Evolutionary conservation across 169 alveolate genomes (phyloP).

Genomic region (Cryptosporidium xiaoi): DNA sequence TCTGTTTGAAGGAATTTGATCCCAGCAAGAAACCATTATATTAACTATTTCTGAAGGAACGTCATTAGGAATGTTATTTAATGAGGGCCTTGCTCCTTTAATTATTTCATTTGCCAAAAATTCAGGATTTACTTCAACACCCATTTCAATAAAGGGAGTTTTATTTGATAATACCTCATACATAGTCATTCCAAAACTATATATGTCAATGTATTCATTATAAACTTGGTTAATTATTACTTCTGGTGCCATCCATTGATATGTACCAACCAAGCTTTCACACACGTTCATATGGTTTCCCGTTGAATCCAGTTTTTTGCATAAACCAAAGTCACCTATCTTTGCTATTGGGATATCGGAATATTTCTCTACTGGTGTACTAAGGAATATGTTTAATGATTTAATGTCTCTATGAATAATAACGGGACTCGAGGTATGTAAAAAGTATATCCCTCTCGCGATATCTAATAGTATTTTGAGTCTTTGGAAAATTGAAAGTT

Average conservation of each 20-base stretch:
- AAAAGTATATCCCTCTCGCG: conserved; percentile 87
- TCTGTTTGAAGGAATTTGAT: conserved; percentile 67
- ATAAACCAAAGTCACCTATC: conserved; percentile 68
- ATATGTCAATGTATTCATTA: conserved; percentile 82
- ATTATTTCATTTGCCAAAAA: conserved; percentile 66
- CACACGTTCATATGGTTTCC: background rate
- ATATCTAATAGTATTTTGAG: conserved; percentile 85
- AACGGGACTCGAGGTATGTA: conserved; percentile 86
- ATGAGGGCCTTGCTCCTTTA: conserved; percentile 43
- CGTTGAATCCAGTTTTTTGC: conserved; percentile 13
- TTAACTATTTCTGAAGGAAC: conserved; percentile 56
- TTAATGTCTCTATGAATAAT: conserved; percentile 92
- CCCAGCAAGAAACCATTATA: conserved; percentile 77
- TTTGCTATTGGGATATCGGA: conserved; percentile 55
- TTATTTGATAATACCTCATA: conserved; percentile 82
- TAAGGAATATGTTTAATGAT: conserved; percentile 85
- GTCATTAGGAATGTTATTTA: conserved; percentile 51
- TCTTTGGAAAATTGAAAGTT: conserved; percentile 81
- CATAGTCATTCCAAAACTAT: conserved; percentile 82
- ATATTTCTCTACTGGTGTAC: conserved; percentile 74
- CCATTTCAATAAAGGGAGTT: conserved; percentile 80
- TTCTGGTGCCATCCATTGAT: conserved; percentile 90
- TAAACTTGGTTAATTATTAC: conserved; percentile 82
- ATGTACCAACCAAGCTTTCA: conserved; percentile 82
- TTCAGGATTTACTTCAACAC: conserved; percentile 76